Base-by-base conservation (phyloP, 306 rosid species). In the Luffa aegyptiaca region DNA sequence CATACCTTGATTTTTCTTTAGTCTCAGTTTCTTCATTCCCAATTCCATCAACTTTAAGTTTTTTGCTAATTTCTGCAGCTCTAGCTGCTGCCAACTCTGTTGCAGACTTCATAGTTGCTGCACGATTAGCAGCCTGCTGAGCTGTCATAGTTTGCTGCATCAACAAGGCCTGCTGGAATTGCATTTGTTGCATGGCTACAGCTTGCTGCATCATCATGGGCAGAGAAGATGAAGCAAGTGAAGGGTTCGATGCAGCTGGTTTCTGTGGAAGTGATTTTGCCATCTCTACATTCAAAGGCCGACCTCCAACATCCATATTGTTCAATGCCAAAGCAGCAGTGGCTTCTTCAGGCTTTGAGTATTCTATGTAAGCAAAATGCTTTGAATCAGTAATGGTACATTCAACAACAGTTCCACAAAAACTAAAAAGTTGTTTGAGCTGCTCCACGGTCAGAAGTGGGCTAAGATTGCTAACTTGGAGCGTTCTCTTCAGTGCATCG, bases 201-300 rank as follows among this genome's bases (percentile, higher is more conserved):
- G 98, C 98, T 88, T 96, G 98, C 90, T 96, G 99, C 99, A 93
- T 93, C 99, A 93, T 90, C 90, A 96, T 80, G 49, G 99, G 97
- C 82, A 93, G 85, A 63, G 99, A 96, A 14, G 98, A 91, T 52
- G 98, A 90, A 81, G 92, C 82, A 80, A 90, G 73, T 73, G 93
- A 80, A 56, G 99, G 81, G 86, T 89, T 91, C 21, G 3, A 21
- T 5, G 35, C 31, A 33, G 91, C 80, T 71, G 92, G 88, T 80
- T 90, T 91, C 57, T 75, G 99, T 9, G 97, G 99, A 80, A 96
- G 91, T 62, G 98, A 93, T 82, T 93, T 96, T 66, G 99, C 98
- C 99, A 96, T 96, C 86, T 96, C 99, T 83, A 96, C 99, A 83
- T 96, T 96, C 89, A 96, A 83, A 84, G 96, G 99, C 76, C 99